Base-by-base conservation (phyloP, 164 flowering plant genomes). In the Litsea cubeba region DNA sequence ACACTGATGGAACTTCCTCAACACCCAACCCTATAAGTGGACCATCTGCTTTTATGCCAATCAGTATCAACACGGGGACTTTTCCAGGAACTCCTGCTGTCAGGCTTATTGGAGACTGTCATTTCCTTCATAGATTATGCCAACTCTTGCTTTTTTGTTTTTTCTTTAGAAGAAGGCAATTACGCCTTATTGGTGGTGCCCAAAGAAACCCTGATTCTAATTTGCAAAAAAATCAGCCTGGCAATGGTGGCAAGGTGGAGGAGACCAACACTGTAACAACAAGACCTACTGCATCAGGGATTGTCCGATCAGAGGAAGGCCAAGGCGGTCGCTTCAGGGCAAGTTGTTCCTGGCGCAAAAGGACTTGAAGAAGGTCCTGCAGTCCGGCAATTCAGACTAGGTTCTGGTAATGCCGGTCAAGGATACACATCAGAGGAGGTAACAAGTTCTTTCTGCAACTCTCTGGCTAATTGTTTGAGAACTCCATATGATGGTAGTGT, bases 51-150 rank as follows among this genome's bases (percentile, higher is more conserved):
- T 92, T 90, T 75, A 87, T 90, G 90, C 99, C 99, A 20, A 95
- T 95, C 62, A 94, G 97, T 77, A 94, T 96, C n/a, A 96, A 96
- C 71, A 91, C 98, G 8, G 99, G 99, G 82, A 96, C 99, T 50
- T 96, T 96, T 79, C 99, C 99, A 23, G 99, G 99, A 83, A 96
- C 98, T 62, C 99, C 99, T 73, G 99, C 99, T 71, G 99, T 96
- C 75, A 84, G 99, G 82, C 95, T 96, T 49, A 94, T 96, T 81
- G 99, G 99, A 63, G 99, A 96, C 77, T 92, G 97, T 80, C 98
- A 96, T 86, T 96, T 96, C 79, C 95, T 96, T 79, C 98, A 96
- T 74, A 82, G 98, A 68, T 81, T 96, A 71, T 96, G 98, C 82
- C 98, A 96, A 74, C 93, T 96, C 77, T 80, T 96, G 79, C 90